Evolutionary conservation across 2,329 filamentous ascomycete genomes (phyloP).

Genomic region (Alternaria novae-zelandiae): DNA sequence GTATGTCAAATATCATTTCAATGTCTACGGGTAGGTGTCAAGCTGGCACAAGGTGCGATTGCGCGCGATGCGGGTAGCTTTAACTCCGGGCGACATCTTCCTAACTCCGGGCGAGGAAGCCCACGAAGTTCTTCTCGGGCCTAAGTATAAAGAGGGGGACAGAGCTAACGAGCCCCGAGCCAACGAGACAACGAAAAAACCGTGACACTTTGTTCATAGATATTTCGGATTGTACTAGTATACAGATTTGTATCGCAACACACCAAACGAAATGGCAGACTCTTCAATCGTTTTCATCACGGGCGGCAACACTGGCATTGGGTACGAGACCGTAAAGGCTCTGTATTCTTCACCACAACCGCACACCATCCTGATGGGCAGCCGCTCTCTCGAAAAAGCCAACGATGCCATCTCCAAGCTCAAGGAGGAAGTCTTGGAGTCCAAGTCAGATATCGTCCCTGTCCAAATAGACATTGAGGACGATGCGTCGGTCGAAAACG

Average conservation of each 20-base stretch:
- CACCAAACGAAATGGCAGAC: conserved; percentile 21
- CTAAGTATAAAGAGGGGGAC: not conserved
- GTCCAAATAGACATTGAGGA: conserved; percentile 62
- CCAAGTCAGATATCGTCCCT: conserved; percentile 52
- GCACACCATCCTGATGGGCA: conserved; percentile 66
- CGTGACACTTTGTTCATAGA: too few species aligned
- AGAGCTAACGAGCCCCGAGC: not conserved
- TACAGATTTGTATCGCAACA: too few species aligned
- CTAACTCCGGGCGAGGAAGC: not conserved
- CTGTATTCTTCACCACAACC: conserved; percentile 53
- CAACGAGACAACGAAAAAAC: too few species aligned
- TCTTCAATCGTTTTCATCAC: conserved; percentile 62
- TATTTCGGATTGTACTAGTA: too few species aligned
- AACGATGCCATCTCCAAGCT: conserved; percentile 45
- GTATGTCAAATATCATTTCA: too few species aligned
- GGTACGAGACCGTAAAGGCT: conserved; percentile 63
- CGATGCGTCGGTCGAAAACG: conserved; percentile 59
- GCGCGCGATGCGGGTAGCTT: not conserved
- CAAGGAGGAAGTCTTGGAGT: conserved; percentile 49
- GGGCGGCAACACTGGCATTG: conserved; percentile 67
- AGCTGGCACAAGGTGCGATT: not conserved
- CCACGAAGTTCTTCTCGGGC: not conserved
- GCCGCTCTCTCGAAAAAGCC: conserved; percentile 60
- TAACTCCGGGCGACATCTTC: not conserved
- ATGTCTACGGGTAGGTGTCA: too few species aligned